A percentile compares a stretch with the other conserved stretches of the same genome.
phyloP scores from a whole-genome alignment of 108 stramenopile species.

The Mediolabrus comicus region DNA sequence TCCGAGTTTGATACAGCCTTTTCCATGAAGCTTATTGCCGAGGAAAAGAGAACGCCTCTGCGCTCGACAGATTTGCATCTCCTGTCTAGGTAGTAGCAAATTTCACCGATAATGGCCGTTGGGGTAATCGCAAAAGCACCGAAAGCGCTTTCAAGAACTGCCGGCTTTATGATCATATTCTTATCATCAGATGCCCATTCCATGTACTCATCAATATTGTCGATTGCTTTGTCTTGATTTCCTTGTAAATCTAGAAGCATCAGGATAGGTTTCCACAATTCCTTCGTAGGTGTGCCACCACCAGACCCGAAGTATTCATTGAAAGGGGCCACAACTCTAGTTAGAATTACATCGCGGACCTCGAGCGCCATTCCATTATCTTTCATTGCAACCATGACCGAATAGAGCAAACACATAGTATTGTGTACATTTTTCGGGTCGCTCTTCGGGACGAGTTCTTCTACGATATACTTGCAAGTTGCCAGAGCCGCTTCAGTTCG shows the following conservation, averaged over 20 bases:
- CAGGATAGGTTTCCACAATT: slow-evolving; percentile 51
- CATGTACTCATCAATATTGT: slow-evolving; percentile 44
- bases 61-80: too few species aligned
- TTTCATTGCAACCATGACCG: slow-evolving; percentile 53
- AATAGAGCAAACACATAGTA: slow-evolving; percentile 55
- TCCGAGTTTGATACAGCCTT: slow-evolving; percentile 4
- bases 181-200: slow-evolving; percentile 56
- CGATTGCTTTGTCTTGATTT: slow-evolving; percentile 16
- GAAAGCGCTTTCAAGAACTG: too few species aligned
- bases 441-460: slow-evolving; percentile 57
- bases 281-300: slow-evolving; percentile 48
- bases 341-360: slow-evolving; percentile 40
- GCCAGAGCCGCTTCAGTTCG: slow-evolving; percentile 44
- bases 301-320: slow-evolving; percentile 45
- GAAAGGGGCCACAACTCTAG: slow-evolving; percentile 46
- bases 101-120: too few species aligned
- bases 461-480: slow-evolving; percentile 49
- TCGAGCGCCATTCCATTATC: slow-evolving; percentile 47
- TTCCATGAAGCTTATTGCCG: slow-evolving; percentile 22
- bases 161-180: too few species aligned
- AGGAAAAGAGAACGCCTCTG: too few species aligned
- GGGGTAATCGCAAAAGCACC: too few species aligned
- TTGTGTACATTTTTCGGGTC: slow-evolving; percentile 59
- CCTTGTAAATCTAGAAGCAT: slow-evolving; percentile 51
- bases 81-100: too few species aligned